A percentile compares a stretch with the other conserved stretches of the same genome.
Evolutionary conservation across 176 grass and related monocot species (phyloP).

Genomic region (Olyra latifolia): DNA sequence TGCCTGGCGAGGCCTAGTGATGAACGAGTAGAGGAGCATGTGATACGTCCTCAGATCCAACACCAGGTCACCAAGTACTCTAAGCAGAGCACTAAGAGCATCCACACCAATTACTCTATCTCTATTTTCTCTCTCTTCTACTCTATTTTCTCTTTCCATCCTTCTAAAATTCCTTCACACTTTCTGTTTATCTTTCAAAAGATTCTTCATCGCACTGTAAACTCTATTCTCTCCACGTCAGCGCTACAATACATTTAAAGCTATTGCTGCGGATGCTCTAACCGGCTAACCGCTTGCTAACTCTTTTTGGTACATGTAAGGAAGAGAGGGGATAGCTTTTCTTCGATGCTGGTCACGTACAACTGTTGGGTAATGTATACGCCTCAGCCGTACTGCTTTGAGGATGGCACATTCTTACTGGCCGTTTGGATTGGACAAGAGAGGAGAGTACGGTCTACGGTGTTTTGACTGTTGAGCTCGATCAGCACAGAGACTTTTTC

Average conservation of each 20-base stretch:
- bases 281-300: not conserved
- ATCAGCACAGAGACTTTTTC: not conserved
- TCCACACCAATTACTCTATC: too few species aligned
- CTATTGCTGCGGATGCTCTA: too few species aligned
- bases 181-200: too few species aligned
- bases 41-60: too few species aligned
- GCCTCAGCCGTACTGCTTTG: not conserved
- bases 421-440: not conserved
- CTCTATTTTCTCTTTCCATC: too few species aligned
- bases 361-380: not conserved
- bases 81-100: too few species aligned
- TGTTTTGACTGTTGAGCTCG: not conserved
- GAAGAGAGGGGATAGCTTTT: not conserved
- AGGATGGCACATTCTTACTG: not conserved
- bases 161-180: too few species aligned
- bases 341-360: not conserved
- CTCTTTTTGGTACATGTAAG: not conserved
- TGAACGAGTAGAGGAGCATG: not conserved
- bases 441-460: not conserved
- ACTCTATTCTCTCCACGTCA: too few species aligned
- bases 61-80: too few species aligned
- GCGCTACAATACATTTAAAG: too few species aligned
- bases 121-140: too few species aligned
- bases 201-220: too few species aligned
- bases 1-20: not conserved